phyloP scores from a whole-genome alignment of 345 rosid genomes.

The Cardamine occulta region DNA sequence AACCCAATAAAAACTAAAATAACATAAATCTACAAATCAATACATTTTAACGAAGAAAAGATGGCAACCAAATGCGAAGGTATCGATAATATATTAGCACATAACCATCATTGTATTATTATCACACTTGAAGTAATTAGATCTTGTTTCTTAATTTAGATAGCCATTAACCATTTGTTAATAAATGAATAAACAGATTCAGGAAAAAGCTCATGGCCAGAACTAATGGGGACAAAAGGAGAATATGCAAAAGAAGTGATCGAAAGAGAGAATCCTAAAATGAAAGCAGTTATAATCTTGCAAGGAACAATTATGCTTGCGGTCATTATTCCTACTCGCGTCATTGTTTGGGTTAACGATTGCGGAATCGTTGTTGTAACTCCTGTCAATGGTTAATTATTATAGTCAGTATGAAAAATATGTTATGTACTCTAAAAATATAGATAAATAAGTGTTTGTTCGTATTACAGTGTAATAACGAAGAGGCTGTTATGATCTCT shows the following conservation, averaged over 20 bases:
- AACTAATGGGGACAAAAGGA: slow-evolving; percentile 16
- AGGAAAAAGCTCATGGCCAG: no score
- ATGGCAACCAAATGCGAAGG: slow-evolving; percentile 35
- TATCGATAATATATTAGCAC: background rate
- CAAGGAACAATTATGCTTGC: background rate
- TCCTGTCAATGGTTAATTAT: slow-evolving; percentile 16
- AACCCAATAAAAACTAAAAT: background rate
- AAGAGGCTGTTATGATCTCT: background rate
- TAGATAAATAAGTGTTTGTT: background rate
- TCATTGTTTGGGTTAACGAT: slow-evolving; percentile 34
- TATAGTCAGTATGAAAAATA: background rate
- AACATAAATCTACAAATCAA: background rate
- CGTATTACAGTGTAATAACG: background rate
- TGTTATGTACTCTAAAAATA: background rate
- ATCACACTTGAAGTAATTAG: no score
- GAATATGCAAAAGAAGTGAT: slow-evolving; percentile 39
- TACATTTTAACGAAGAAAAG: background rate
- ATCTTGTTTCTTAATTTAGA: no score
- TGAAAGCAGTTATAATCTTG: slow-evolving; percentile 27
- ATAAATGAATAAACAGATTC: slow-evolving; percentile 13
- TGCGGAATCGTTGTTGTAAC: slow-evolving; percentile 25
- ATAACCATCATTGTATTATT: background rate
- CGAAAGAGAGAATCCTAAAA: slow-evolving; percentile 36
- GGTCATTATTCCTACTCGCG: slow-evolving; percentile 5
- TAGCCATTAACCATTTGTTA: background rate